phyloP scores from a whole-genome alignment of 176 grass and related monocot genomes.

The Cenchrus purpureus region DNA sequence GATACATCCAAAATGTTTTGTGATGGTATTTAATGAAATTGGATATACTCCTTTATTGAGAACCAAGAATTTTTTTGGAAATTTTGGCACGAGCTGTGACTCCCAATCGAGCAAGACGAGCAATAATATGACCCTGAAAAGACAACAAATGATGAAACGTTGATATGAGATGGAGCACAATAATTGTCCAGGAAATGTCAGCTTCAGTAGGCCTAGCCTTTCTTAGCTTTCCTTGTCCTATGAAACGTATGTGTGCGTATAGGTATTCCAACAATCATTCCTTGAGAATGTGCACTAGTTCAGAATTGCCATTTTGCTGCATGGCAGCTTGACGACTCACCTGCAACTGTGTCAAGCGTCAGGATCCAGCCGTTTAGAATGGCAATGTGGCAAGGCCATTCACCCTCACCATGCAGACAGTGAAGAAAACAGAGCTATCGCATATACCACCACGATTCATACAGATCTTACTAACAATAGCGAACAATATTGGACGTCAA shows the following conservation, averaged over 20 bases:
- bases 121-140: constrained; percentile 47
- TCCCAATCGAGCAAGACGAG: constrained; percentile 7
- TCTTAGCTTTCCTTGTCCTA: not conserved
- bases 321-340: not conserved
- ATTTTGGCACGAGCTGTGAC: not conserved
- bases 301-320: constrained; percentile 26
- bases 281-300: not conserved
- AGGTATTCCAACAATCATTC: constrained; percentile 19
- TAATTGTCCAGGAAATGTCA: constrained; percentile 54
- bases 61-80: not conserved
- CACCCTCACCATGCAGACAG: not conserved
- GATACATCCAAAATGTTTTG: not conserved
- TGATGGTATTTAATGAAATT: not conserved
- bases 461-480: not conserved
- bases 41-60: not conserved
- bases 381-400: constrained; percentile 1
- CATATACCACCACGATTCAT: not conserved
- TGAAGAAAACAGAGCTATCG: not conserved
- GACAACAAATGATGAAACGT: constrained; percentile 31
- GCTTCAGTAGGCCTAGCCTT: constrained; percentile 23
- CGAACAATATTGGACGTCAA: not conserved
- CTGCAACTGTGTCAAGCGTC: not conserved
- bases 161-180: constrained; percentile 39
- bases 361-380: not conserved
- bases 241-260: not conserved